These are phyloP conservation scores for Meyerozyma smithsonii DNA, from an alignment of 1,139 yeast genomes.

Conservation along the genomic window DNA sequence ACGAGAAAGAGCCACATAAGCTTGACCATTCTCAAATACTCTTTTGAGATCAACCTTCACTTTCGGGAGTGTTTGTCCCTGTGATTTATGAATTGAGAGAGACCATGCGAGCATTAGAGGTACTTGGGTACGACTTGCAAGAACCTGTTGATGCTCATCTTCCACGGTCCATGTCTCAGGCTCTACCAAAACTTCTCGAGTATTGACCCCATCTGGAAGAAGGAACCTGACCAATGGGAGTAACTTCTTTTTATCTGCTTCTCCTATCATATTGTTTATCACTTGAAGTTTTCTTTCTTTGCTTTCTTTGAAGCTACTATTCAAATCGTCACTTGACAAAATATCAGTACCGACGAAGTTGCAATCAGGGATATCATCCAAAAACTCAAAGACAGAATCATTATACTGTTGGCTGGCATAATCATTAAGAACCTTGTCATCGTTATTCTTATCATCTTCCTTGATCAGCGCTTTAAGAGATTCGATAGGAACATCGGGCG, in stretches of 20 bases:
- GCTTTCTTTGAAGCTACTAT: background rate
- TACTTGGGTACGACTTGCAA: conserved; percentile 46
- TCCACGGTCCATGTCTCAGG: conserved; percentile 43
- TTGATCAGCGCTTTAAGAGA: conserved; percentile 11
- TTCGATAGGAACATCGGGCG: conserved; percentile 15
- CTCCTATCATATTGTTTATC: conserved; percentile 1
- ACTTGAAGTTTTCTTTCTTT: background rate
- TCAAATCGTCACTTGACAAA: background rate
- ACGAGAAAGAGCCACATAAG: conserved; percentile 87
- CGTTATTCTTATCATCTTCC: conserved; percentile 5
- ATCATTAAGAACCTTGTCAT: background rate
- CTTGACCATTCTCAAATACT: conserved; percentile 79
- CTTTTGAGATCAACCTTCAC: conserved; percentile 75
- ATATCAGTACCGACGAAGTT: conserved; percentile 3
- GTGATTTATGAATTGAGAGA: conserved; percentile 89
- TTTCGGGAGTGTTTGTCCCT: conserved; percentile 85
- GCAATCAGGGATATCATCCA: conserved; percentile 5
- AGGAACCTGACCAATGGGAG: conserved; percentile 78
- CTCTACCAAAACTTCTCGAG: conserved; percentile 57
- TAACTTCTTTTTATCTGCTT: conserved; percentile 29
- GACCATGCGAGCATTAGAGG: conserved; percentile 96
- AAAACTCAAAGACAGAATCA: conserved; percentile 3
- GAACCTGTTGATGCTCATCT: conserved; percentile 27
- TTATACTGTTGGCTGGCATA: conserved; percentile 1
- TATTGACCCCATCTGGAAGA: conserved; percentile 58